Evolutionary conservation across 495 filamentous ascomycete genomes (phyloP).

Genomic region (Penicillium atrosanguineum): DNA sequence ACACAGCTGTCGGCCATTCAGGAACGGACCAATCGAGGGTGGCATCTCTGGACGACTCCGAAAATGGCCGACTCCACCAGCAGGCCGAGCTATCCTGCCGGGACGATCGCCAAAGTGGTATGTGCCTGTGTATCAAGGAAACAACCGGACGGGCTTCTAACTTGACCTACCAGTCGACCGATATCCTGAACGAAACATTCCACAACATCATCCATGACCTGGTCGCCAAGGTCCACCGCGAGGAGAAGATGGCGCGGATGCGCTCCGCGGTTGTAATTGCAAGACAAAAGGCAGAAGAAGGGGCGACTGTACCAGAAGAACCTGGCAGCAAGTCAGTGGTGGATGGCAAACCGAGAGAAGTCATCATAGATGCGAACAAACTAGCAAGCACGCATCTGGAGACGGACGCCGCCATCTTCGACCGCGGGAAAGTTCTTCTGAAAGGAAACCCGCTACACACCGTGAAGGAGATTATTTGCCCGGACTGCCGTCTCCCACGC

Average conservation of each 20-base stretch:
- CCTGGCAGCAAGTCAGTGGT: conserved; percentile 30
- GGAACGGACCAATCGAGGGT: conserved; percentile 9
- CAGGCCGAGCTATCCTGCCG: conserved; percentile 35
- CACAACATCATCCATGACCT: conserved; percentile 73
- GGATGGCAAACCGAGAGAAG: conserved; percentile 32
- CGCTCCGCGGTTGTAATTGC: conserved; percentile 69
- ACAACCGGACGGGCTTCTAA: conserved; percentile 4
- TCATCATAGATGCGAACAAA: conserved; percentile 35
- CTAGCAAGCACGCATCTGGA: conserved; percentile 53
- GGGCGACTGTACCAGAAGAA: conserved; percentile 37
- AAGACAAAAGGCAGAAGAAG: conserved; percentile 61
- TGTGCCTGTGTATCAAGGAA: conserved; percentile 8
- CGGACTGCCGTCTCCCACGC: conserved; percentile 62
- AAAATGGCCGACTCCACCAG: conserved; percentile 40
- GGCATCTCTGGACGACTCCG: conserved; percentile 16
- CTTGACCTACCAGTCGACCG: conserved; percentile 35
- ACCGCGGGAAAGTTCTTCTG: conserved; percentile 67
- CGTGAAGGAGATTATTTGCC: conserved; percentile 66
- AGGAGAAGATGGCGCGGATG: conserved; percentile 71
- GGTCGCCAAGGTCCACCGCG: conserved; percentile 66
- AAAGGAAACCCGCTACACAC: conserved; percentile 76
- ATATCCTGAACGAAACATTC: conserved; percentile 63
- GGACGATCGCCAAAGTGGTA: conserved; percentile 48
- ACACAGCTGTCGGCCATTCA: conserved; percentile 22
- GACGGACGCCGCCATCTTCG: conserved; percentile 68